Conservation (phyloP, 2,329 filamentous ascomycete genomes). For the Purpureocillium lavendulum region DNA sequence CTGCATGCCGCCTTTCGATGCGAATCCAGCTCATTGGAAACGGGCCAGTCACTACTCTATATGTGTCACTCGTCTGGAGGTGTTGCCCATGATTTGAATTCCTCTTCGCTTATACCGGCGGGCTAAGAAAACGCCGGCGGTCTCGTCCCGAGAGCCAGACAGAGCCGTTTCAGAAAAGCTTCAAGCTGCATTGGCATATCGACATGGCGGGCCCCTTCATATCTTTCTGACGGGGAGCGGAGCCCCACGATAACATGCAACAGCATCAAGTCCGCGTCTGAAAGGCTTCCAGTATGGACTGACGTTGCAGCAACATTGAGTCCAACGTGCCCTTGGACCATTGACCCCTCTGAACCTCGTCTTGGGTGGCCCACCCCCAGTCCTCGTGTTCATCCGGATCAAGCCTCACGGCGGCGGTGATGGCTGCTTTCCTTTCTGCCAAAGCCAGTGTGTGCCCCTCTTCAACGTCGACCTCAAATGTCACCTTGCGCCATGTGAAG, state of each 20-base stretch:
- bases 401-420: constrained; percentile 1
- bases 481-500: constrained; percentile 6
- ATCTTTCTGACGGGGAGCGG: too few relatives aligned
- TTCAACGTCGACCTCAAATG: constrained; percentile 6
- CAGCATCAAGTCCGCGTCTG: not conserved
- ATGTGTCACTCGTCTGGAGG: too few relatives aligned
- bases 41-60: too few relatives aligned
- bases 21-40: too few relatives aligned
- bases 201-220: too few relatives aligned
- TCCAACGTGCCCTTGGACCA: constrained; percentile 2
- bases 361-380: constrained; percentile 7
- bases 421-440: not conserved
- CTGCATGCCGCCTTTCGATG: too few relatives aligned
- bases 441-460: not conserved
- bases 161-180: too few relatives aligned
- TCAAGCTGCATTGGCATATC: too few relatives aligned
- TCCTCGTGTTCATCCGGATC: constrained; percentile 7
- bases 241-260: not conserved
- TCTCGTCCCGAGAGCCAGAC: too few relatives aligned
- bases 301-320: not conserved
- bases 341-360: constrained; percentile 1
- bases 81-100: too few relatives aligned
- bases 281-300: constrained; percentile 1
- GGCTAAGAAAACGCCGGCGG: too few relatives aligned
- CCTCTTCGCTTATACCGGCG: too few relatives aligned